Base-by-base conservation (phyloP, 164 flowering plant genomes). In the Annona squamosa region DNA sequence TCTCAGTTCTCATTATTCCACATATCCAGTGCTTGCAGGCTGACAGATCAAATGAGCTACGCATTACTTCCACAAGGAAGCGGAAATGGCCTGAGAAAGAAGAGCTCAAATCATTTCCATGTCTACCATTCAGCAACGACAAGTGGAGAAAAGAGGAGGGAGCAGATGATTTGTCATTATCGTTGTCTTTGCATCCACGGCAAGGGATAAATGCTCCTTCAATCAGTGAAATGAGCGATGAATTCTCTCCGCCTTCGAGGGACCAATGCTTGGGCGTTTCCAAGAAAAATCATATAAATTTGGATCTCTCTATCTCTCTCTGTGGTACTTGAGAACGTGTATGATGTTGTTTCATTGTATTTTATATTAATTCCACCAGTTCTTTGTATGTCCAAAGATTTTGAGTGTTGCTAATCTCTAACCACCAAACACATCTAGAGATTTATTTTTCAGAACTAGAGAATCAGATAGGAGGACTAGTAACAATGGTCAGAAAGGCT, bases 251-350 rank as follows among this genome's bases (percentile, higher is more conserved):
- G 10, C 17, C 43, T 42, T 43, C 68, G 13, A 66, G 43, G 68
- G 13, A 52, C 9, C 13, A 52, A 52, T 52, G 59, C 59, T 52
- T 52, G 59, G 59, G 59, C 13, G 7, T 52, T 52, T 52, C 59
- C 13, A 52, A 52, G 59, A 16, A 16, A 52, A 52, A 52, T 52
- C 13, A 52, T 52, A 52, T 52, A 52, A 52, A 52, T 6, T 52
- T 67, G 41, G 69, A 68, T 48, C 75, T 77, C 43, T 72, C 74
- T 1, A 63, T 72, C 70, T 72, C 75, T 68, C 26, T 72, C 5
- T 45, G 13, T 72, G 69, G 62, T 77, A 45, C 46, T 43, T 67
- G 64, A 26, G 41, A 42, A 37, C 47, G 42, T 72, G 65, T 63
- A 59, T 64, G 4, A 57, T 61, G 1, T 4, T 5, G 3, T 43